Evolutionary conservation across 1,139 yeast genomes (phyloP), one percentile per base, ranked within the genome.

Genomic region (Kluyveromyces sp.): DNA sequence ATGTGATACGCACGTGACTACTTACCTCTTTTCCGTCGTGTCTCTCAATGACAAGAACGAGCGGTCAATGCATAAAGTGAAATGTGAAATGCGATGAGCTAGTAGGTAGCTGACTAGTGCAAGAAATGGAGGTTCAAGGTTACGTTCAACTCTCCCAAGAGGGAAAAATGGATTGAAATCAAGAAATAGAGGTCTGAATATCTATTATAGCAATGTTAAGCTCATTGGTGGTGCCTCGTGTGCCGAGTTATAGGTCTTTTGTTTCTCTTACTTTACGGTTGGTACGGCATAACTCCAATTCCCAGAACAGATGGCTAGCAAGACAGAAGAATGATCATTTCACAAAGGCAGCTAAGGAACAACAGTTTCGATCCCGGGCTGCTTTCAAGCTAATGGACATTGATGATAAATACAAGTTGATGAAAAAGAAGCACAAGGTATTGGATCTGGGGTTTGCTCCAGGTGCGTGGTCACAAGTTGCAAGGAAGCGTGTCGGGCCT

Each of bases 401-500:
- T 33, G 81, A 89, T 61, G 71, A 79, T 31, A 79, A 76, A 58
- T 83, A 73, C 64, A 67, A 70, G 30, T 52, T 92, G 2, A 81
- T 92, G 63, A 68, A 68, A 47, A 71, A 75, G 5, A 71, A 48
- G 4, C 71, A 68, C 55, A 79, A 83, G 46, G 83, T 92, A 0
- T 79, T 92, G 3, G 98, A 92, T 66, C 70, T 92, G 44, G 98
- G 98, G 1, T 92, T 76, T 62, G 95, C 95, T 0, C 98, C 98
- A 0, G 98, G 98, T 0, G 90, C 95, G 34, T 92, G 98, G 98
- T 75, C 90, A 8, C 87, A 82, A 54, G 94, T 85, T 32, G 83
- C 95, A 0, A 77, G 77, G 4, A 79, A 77, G 40, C 66, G 77
- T 38, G 75, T 86, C 8, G 63, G 71, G 15, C 71, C 76, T 3